Evolutionary conservation across 495 filamentous ascomycete species (phyloP).

Genomic region (Trypethelium eluteriae): DNA sequence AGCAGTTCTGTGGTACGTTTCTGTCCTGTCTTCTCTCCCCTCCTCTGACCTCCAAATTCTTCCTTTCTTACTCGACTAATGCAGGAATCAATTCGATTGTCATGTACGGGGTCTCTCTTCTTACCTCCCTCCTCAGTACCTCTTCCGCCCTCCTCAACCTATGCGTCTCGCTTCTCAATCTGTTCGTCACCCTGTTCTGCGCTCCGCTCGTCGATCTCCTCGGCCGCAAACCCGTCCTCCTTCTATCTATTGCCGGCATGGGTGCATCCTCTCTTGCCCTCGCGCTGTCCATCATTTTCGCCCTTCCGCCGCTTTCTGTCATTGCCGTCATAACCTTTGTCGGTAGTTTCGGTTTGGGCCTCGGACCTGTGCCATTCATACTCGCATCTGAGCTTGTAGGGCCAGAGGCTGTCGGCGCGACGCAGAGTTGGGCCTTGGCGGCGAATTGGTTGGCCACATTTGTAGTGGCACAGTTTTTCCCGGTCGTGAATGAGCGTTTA

Average conservation of each 20-base stretch:
- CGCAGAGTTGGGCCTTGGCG: slow-evolving; percentile 74
- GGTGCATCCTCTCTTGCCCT: slow-evolving; percentile 64
- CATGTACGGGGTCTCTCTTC: slow-evolving; percentile 91
- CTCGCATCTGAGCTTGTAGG: slow-evolving; percentile 82
- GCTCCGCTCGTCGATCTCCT: slow-evolving; percentile 80
- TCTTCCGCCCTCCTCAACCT: slow-evolving; percentile 75
- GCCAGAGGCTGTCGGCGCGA: slow-evolving; percentile 78
- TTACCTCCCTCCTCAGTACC: slow-evolving; percentile 66
- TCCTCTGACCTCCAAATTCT: no score
- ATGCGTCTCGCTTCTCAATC: slow-evolving; percentile 75
- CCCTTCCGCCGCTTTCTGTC: slow-evolving; percentile 65
- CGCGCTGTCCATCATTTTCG: slow-evolving; percentile 63
- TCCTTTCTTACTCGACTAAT: slow-evolving; percentile 26
- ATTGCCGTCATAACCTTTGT: slow-evolving; percentile 79
- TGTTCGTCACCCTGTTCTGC: slow-evolving; percentile 68
- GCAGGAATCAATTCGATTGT: slow-evolving; percentile 90
- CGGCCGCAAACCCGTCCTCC: slow-evolving; percentile 73
- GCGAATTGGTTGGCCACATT: slow-evolving; percentile 91
- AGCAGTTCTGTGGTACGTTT: slow-evolving; percentile 57
- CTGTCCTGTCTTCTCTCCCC: neutral
- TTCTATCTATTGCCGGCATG: slow-evolving; percentile 76
- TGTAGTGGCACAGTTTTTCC: slow-evolving; percentile 87
- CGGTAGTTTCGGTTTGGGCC: slow-evolving; percentile 76
- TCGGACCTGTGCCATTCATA: slow-evolving; percentile 92
- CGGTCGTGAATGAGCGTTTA: slow-evolving; percentile 66